These are phyloP conservation scores for Emericellopsis terricola DNA, from an alignment of 495 filamentous ascomycete genomes.

Conservation along the genomic window DNA sequence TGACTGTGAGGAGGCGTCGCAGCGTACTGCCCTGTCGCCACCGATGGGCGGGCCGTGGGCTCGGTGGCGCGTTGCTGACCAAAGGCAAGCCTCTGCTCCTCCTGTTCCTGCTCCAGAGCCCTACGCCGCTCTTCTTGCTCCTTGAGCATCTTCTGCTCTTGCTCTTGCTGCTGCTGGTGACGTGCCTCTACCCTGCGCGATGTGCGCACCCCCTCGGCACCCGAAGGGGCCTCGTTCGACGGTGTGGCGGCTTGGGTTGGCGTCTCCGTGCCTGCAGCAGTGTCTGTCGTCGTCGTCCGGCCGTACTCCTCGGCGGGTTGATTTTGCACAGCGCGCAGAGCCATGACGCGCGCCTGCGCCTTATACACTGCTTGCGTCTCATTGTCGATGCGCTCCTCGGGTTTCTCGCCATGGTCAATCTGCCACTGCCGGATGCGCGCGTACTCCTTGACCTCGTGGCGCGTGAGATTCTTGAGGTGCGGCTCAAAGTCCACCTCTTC, in stretches of 20 bases:
- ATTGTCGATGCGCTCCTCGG: slow-evolving; percentile 24
- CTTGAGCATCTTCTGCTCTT: slow-evolving; percentile 3
- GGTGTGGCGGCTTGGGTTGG: no score
- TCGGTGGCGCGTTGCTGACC: no score
- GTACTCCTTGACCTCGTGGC: slow-evolving; percentile 36
- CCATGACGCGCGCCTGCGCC: slow-evolving; percentile 21
- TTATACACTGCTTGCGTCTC: slow-evolving; percentile 27
- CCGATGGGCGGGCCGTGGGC: no score
- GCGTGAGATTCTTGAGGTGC: slow-evolving; percentile 20
- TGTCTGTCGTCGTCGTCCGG: no score
- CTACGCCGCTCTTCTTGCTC: background rate
- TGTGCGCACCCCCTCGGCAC: slow-evolving; percentile 14
- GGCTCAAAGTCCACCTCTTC: slow-evolving; percentile 32
- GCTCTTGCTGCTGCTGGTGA: slow-evolving; percentile 2
- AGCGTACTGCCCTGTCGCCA: no score
- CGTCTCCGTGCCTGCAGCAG: no score
- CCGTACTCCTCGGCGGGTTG: no score
- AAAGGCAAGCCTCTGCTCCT: slow-evolving; percentile 5
- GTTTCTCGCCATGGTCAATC: slow-evolving; percentile 23
- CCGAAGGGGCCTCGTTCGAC: no score
- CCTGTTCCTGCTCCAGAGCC: background rate
- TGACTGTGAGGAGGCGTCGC: no score
- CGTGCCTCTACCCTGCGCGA: slow-evolving; percentile 7
- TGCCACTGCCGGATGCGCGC: slow-evolving; percentile 30
- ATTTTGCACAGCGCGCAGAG: no score